Evolutionary conservation across 1,284 basidiomycete species (phyloP).

Genomic region (Gomphus sp.): DNA sequence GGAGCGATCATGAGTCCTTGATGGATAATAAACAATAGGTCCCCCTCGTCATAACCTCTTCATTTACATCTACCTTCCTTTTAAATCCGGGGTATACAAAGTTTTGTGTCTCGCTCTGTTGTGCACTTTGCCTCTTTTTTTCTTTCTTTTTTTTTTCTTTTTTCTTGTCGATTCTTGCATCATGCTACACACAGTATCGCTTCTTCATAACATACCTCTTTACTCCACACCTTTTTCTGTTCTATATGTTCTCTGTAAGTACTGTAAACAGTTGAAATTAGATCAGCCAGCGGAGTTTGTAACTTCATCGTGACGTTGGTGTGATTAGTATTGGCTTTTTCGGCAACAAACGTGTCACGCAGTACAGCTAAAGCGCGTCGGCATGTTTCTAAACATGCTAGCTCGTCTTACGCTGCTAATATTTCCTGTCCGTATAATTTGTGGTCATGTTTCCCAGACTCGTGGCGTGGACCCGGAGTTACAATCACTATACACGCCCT

Average conservation of each 20-base stretch:
- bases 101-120: slow-evolving; percentile 2
- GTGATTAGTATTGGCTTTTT: not conserved
- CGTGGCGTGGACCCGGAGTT: slow-evolving; percentile 3
- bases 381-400: not conserved
- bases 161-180: not conserved
- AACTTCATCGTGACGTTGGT: not conserved
- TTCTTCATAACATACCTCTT: not conserved
- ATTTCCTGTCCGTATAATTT: not conserved
- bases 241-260: not conserved
- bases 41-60: not conserved
- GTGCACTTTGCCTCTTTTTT: not conserved
- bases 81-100: not conserved
- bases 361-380: not conserved
- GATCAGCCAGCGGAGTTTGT: not conserved
- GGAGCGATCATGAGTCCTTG: slow-evolving; percentile 7
- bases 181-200: no score
- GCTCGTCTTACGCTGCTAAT: not conserved
- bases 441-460: not conserved
- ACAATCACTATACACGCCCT: not conserved
- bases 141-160: not conserved
- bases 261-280: not conserved
- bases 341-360: not conserved
- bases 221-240: not conserved
- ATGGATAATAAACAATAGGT: not conserved
- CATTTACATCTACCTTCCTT: not conserved